Evolutionary conservation across 176 grass and related monocot genomes (phyloP).

Genomic region (Tuctoria greenei): DNA sequence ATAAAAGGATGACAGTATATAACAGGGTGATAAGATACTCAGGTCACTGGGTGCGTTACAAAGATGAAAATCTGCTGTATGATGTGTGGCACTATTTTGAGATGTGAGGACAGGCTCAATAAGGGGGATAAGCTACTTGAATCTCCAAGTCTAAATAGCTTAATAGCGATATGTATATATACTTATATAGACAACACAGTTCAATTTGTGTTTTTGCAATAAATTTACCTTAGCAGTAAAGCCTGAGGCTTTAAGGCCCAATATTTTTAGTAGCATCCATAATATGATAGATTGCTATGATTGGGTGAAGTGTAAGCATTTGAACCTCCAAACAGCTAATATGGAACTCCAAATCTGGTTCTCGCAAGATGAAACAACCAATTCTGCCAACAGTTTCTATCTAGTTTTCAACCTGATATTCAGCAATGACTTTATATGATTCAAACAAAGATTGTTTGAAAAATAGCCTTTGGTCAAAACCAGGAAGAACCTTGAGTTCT

Average conservation of each 20-base stretch:
- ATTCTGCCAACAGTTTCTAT: slow-evolving; percentile 1
- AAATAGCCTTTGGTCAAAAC: slow-evolving; percentile 19
- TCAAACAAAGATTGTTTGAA: slow-evolving; percentile 22
- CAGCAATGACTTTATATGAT: slow-evolving; percentile 5
- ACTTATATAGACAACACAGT: background rate
- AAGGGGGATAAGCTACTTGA: background rate
- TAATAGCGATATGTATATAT: too few species aligned
- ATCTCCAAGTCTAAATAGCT: background rate
- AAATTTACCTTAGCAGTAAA: background rate
- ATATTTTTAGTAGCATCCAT: background rate
- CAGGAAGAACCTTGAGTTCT: slow-evolving; percentile 19
- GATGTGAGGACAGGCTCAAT: slow-evolving; percentile 6
- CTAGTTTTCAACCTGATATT: slow-evolving; percentile 20
- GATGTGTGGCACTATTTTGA: slow-evolving; percentile 9
- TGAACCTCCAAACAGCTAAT: slow-evolving; percentile 8
- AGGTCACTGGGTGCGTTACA: slow-evolving; percentile 3
- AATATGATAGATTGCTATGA: background rate
- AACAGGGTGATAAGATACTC: background rate
- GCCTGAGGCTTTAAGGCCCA: background rate
- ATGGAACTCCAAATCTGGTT: background rate
- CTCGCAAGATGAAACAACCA: background rate
- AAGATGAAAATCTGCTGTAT: slow-evolving; percentile 6
- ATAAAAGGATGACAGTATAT: slow-evolving; percentile 18
- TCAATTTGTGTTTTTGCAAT: slow-evolving; percentile 16
- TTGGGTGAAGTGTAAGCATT: background rate